Base-by-base conservation (phyloP, 768 basidiomycete species). In the Xerocomellus amylosporus region DNA sequence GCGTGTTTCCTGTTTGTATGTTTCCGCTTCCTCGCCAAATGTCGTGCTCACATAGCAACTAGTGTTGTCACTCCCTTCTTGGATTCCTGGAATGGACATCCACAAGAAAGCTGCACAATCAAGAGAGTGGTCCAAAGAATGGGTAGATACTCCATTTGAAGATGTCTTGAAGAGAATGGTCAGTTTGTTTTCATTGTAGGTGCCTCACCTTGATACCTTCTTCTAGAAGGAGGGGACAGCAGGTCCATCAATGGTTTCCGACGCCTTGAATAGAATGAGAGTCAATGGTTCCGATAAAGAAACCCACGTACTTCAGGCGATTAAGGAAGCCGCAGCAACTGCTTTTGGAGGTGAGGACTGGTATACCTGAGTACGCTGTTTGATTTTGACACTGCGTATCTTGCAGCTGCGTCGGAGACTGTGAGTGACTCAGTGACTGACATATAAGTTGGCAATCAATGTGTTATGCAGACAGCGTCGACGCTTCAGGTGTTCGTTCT, bases 401-500 rank as follows among this genome's bases (percentile, higher is more conserved):
- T 24, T 41, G 37, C 22, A 64, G 63, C 56, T 51, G 55, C 51
- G 13, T 64, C 56, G 2, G 58, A 65, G 54, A 67, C 56, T 14
- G 62, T 60, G 13, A 49, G 54, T 47, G 12, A 41, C 26, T 36
- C 37, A 6, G 8, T 40, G 30, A 24, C 34, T 28, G 20, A 13
- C 26, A 7, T 14, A 26, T 28, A 31, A 39, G 17, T n/a, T 45
- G 14, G 30, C 19, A 19, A 24, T 38, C 33, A n/a, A 49, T 12
- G 31, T 30, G 33, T 34, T 38, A 1, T 51, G 19, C 34, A 69
- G 69, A 68, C 68, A 6, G 54, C 60, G 2, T 63, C 67, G 8
- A 49, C 58, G 8, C 55, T 76, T 13, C 59, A 56, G 34, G 66
- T 57, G 5, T 73, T 75, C 49, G 31, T 73, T n/a, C 66, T 71